Evolutionary conservation across 2,329 filamentous ascomycete genomes (phyloP).

Genomic region (Drechslerella coelobrocha): DNA sequence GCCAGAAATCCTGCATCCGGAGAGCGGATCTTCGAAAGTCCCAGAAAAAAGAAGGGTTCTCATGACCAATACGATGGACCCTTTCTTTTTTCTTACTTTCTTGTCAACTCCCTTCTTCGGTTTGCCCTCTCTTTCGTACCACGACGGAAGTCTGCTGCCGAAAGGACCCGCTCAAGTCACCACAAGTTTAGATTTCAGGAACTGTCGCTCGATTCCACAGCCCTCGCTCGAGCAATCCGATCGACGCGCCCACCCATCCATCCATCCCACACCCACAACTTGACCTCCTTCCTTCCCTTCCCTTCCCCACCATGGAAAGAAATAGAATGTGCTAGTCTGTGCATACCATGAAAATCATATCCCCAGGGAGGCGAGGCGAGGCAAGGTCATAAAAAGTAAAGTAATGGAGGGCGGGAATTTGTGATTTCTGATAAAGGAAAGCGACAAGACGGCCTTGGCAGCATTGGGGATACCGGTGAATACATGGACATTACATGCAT

Average conservation of each 20-base stretch:
- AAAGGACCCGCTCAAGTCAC: not conserved
- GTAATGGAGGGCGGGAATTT: no score
- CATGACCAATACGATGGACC: conserved; percentile 1
- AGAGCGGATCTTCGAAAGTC: not conserved
- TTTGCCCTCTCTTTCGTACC: not conserved
- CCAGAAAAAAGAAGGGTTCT: not conserved
- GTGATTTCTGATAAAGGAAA: no score
- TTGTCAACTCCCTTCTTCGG: not conserved
- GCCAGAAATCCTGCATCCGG: no score
- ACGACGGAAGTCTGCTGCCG: not conserved
- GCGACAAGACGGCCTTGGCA: no score
- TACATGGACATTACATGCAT: no score
- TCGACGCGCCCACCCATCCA: not conserved
- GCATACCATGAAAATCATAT: no score
- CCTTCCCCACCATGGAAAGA: no score
- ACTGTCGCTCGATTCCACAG: not conserved
- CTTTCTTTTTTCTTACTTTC: not conserved
- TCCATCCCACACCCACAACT: not conserved
- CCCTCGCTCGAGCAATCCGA: not conserved
- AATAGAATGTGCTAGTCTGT: no score
- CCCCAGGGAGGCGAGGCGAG: no score
- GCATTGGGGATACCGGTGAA: no score
- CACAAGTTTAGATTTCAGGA: not conserved
- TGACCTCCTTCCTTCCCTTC: no score
- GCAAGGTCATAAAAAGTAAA: no score